Evolutionary conservation across 306 rosid genomes (phyloP), one percentile per base, ranked within the genome.

Genomic region (Casuarina equisetifolia): DNA sequence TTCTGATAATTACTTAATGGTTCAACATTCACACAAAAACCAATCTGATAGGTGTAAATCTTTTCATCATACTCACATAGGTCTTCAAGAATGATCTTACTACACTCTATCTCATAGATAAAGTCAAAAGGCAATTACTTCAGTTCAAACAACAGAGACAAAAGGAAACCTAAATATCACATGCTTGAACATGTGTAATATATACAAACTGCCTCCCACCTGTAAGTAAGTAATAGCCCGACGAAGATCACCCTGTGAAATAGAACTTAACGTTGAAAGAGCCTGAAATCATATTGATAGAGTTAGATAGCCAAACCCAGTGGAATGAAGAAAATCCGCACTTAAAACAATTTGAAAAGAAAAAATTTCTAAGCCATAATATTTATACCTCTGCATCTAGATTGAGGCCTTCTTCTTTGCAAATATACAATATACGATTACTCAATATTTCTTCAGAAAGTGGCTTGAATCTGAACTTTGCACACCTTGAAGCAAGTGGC

Each of bases 401-500:
- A 85, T 70, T 77, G 62, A 95, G 88, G 49, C 97, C 90, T 85
- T 95, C 99, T 85, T 95, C 96, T 16, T 88, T 84, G 84, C 91
- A 81, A 69, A 95, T 95, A 85, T 89, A 86, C 80, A 63, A 36
- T 87, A 95, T 77, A 48, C 97, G 89, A 74, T 44, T 88, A 78
- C 82, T 87, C 99, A 92, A 88, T 73, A 95, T 89, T 49, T 89
- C 98, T 84, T 90, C 93, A 48, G 99, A 85, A 74, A 96, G 84
- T n/a, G 91, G 98, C 88, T 96, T 96, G 90, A 96, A 96, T 90
- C 99, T 92, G 85, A 92, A 92, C 84, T 96, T 96, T 45, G 98
- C 96, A 87, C 97, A 92, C 83, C 94, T 92, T 16, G 98, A 96
- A 78, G 99, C 97, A 82, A 92, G 99, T 75, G 99, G 97, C 79